Evolutionary conservation across 495 filamentous ascomycete genomes (phyloP), one percentile per base, ranked within the genome.

Genomic region (Thozetella sp.): DNA sequence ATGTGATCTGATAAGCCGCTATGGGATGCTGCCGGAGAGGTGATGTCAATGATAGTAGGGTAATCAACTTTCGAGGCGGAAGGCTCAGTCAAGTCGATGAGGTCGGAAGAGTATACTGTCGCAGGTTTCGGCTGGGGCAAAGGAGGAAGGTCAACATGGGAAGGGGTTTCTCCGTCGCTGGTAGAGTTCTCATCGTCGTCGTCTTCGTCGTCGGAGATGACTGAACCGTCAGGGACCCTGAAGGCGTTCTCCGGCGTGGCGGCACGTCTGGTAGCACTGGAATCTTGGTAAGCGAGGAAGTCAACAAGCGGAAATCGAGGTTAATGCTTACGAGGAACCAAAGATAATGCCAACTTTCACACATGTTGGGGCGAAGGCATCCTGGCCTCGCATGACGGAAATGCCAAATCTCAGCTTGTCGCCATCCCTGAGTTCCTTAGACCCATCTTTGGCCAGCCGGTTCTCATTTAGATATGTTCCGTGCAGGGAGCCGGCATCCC

Each of bases 401-500:
- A 73, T 70, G 0, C 82, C 82, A 40, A 85, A 81, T 24, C 69
- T 67, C 19, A 85, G 57, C 0, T 50, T 55, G 57, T 85, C 82
- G 0, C 78, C 80, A 53, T 77, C 60, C 1, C 51, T 53, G 1
- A 74, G 53, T 11, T 67, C 56, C 1, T 37, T 51, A 2, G 3
- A 2, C 2, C 62, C 30, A 25, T 66, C 45, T 9, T 30, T 23
- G 0, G 23, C 10, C 0, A 72, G 12, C 9, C 54, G 13, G 34
- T 63, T 51, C 1, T 72, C 58, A 13, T 72, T 69, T 24, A 84
- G 56, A 30, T 60, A 82, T 0, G 85, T 88, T 24, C 85, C 85
- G 60, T 88, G 85, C 60, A 87, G 83, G 6, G 81, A 84, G 22
- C 78, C 79, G 2, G 80, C 67, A 43, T 87, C 84, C 25, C 59